Conservation (phyloP, 768 basidiomycete species). For the Phallus indusiatus region DNA sequence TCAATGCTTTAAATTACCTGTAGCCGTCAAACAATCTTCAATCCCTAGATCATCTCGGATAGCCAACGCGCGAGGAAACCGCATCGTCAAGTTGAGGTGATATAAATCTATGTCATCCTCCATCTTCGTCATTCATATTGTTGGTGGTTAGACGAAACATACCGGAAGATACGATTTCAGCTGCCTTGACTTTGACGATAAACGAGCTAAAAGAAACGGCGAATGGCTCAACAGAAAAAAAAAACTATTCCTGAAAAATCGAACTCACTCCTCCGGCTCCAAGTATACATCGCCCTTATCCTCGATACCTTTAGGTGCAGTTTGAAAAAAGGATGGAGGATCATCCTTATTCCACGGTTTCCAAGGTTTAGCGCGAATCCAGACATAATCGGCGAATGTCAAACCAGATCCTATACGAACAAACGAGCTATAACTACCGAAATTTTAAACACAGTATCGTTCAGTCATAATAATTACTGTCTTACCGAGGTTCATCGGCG, state of each 20-base stretch:
- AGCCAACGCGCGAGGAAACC: constrained; percentile 78
- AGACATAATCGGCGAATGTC: constrained; percentile 75
- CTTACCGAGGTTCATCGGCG: constrained; percentile 58
- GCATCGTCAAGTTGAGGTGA: constrained; percentile 80
- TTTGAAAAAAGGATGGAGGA: constrained; percentile 61
- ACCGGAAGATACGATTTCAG: constrained; percentile 79
- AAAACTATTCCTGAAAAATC: neutral
- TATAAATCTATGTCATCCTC: constrained; percentile 52
- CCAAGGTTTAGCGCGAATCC: constrained; percentile 79
- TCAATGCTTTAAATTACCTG: constrained; percentile 33
- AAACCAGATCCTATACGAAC: constrained; percentile 87
- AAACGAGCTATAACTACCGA: constrained; percentile 70
- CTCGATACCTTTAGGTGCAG: constrained; percentile 50
- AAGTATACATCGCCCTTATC: constrained; percentile 90
- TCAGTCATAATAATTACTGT: neutral
- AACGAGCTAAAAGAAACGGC: constrained; percentile 62
- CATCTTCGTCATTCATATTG: neutral
- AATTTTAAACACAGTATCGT: neutral
- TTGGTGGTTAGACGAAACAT: constrained; percentile 6
- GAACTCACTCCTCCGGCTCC: constrained; percentile 71
- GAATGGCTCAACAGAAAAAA: constrained; percentile 1
- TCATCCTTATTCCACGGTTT: constrained; percentile 66
- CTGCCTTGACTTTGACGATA: constrained; percentile 86
- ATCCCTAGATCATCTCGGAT: constrained; percentile 73
- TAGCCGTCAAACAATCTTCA: constrained; percentile 64